A percentile compares a stretch with the other conserved stretches of the same genome.
These are phyloP conservation scores for Plasmodium sp. DNA, from an alignment of 169 alveolate species.

Conservation along the genomic window DNA sequence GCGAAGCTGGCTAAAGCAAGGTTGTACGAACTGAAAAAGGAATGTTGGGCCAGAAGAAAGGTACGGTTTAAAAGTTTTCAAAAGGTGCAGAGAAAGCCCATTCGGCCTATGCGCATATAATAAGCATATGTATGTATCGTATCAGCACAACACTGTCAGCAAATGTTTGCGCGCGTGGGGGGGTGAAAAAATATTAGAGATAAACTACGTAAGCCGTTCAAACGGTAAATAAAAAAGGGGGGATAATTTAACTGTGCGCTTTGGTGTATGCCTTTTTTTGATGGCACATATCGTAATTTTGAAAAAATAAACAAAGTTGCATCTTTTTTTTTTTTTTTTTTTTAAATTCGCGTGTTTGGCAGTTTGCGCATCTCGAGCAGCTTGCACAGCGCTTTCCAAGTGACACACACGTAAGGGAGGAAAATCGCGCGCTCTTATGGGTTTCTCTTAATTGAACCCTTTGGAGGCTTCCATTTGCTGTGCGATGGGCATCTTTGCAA, in stretches of 20 bases:
- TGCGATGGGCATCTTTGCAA: background rate
- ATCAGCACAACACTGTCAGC: background rate
- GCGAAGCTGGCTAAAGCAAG: constrained; percentile 49
- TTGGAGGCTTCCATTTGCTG: background rate
- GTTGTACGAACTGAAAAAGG: constrained; percentile 51
- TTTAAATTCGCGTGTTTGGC: background rate
- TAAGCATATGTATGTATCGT: background rate
- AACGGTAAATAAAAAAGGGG: background rate
- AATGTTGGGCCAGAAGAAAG: constrained; percentile 9
- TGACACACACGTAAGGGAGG: background rate
- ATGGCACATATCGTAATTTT: background rate
- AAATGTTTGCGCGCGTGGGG: background rate
- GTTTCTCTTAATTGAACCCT: background rate
- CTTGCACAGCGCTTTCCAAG: background rate
- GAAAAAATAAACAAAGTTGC: background rate
- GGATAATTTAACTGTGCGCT: background rate
- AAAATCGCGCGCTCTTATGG: background rate
- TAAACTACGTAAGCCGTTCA: background rate
- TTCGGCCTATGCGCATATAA: background rate
- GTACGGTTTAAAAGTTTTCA: background rate
- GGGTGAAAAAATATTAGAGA: background rate
- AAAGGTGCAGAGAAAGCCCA: background rate
- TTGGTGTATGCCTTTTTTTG: background rate
- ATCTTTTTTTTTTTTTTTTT: background rate
- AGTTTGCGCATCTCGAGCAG: background rate